Evolutionary conservation across 192 early-diverging fungal genomes (phyloP).

Genomic region (Nowakowskiella sp.): DNA sequence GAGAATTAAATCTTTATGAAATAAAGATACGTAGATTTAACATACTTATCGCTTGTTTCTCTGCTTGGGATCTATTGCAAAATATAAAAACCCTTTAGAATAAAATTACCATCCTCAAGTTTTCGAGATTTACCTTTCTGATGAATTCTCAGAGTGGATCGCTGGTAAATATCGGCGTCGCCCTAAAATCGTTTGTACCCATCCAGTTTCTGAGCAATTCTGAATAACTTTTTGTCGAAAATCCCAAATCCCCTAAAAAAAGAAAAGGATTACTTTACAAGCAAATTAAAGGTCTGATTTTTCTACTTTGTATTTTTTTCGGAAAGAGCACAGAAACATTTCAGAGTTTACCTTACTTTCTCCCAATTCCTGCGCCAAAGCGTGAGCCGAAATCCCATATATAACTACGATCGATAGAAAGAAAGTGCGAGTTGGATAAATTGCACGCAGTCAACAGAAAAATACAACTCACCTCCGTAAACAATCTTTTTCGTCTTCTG

Average conservation of each 20-base stretch:
- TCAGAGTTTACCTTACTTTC: conserved; percentile 9
- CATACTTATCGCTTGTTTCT: conserved; percentile 26
- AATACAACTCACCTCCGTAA: conserved; percentile 19
- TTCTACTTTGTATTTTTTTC: too few relatives aligned
- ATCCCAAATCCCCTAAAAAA: too few relatives aligned
- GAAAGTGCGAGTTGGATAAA: neutral
- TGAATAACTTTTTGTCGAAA: conserved; percentile 7
- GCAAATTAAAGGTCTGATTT: too few relatives aligned
- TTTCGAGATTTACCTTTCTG: conserved; percentile 14
- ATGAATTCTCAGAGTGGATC: conserved; percentile 18
- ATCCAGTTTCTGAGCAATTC: conserved; percentile 19
- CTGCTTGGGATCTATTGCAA: conserved; percentile 24
- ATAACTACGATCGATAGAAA: conserved; percentile 13
- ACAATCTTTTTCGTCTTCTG: conserved; percentile 15
- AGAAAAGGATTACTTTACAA: too few relatives aligned
- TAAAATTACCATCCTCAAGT: conserved; percentile 5
- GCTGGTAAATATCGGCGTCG: conserved; percentile 16
- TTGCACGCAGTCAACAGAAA: too few relatives aligned
- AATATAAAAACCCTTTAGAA: conserved; percentile 1
- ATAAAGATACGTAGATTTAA: neutral
- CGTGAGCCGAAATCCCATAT: conserved; percentile 16
- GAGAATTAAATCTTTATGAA: neutral
- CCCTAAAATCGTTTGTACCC: conserved; percentile 25
- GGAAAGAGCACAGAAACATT: conserved; percentile 8
- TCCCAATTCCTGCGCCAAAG: conserved; percentile 15